phyloP scores from a whole-genome alignment of 768 basidiomycete genomes.

The Coprinopsis marcescibilis region DNA sequence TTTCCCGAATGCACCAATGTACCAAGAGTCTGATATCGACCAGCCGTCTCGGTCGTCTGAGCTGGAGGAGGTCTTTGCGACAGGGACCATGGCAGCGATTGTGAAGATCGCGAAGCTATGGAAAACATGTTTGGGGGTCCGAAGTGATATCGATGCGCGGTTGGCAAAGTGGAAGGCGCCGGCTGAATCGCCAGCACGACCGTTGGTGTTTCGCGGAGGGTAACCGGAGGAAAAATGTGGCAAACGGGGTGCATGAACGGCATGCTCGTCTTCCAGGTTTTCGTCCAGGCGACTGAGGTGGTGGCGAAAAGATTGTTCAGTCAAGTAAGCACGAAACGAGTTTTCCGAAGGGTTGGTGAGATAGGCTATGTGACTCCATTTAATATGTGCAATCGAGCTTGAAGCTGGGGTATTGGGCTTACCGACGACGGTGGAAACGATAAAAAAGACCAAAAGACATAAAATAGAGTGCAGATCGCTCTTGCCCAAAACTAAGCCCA shows the following conservation, averaged over 20 bases:
- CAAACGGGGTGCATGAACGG: conserved; percentile 21
- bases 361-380: conserved; percentile 56
- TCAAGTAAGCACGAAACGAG: conserved; percentile 91
- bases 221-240: conserved; percentile 24
- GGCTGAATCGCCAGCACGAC: conserved; percentile 13
- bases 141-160: conserved; percentile 86
- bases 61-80: conserved; percentile 33
- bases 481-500: conserved; percentile 45
- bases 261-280: conserved; percentile 47
- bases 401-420: conserved; percentile 22
- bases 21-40: conserved; percentile 76
- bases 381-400: conserved; percentile 9
- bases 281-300: conserved; percentile 86
- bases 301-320: conserved; percentile 95
- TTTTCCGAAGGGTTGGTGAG: conserved; percentile 92
- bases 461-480: conserved; percentile 68
- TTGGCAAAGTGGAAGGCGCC: conserved; percentile 82
- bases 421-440: conserved; percentile 72
- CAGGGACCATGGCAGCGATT: conserved; percentile 70
- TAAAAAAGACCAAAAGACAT: conserved; percentile 61
- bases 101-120: conserved; percentile 85
- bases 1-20: conserved; percentile 83
- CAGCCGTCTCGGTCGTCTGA: conserved; percentile 39
- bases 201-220: conserved; percentile 24
- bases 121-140: conserved; percentile 86